phyloP scores from a whole-genome alignment of 768 basidiomycete genomes.

The Kwoniella europaea region DNA sequence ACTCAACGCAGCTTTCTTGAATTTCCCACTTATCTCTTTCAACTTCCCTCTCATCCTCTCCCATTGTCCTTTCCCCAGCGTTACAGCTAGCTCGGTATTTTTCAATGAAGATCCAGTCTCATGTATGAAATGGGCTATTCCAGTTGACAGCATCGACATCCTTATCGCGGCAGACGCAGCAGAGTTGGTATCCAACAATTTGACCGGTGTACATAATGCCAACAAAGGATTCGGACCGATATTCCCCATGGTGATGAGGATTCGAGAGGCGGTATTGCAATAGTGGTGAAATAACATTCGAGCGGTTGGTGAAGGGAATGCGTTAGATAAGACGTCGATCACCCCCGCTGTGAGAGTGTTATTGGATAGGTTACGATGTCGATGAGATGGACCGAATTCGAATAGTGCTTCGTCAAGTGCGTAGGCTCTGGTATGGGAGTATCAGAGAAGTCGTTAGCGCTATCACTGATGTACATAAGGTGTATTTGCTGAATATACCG shows the following conservation, averaged over 20 bases:
- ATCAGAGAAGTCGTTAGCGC: background rate
- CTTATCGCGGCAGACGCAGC: conserved; percentile 44
- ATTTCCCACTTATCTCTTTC: conserved; percentile 38
- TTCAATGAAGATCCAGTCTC: conserved; percentile 22
- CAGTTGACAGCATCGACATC: conserved; percentile 47
- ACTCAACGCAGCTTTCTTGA: conserved; percentile 38
- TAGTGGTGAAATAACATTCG: conserved; percentile 46
- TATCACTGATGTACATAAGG: background rate
- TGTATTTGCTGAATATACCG: no score
- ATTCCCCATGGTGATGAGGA: conserved; percentile 47
- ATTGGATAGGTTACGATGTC: conserved; percentile 17
- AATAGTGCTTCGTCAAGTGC: conserved; percentile 31
- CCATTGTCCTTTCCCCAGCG: conserved; percentile 26
- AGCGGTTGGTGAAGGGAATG: conserved; percentile 42
- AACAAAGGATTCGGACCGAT: conserved; percentile 47
- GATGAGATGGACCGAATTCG: conserved; percentile 41
- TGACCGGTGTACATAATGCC: conserved; percentile 39
- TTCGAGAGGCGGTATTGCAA: conserved; percentile 33
- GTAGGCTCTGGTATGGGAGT: conserved; percentile 27
- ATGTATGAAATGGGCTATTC: conserved; percentile 39
- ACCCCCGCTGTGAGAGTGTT: conserved; percentile 4
- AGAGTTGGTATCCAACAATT: conserved; percentile 41
- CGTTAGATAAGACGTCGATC: conserved; percentile 39
- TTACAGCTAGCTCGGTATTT: background rate
- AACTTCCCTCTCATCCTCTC: conserved; percentile 18